A percentile compares a stretch with the other conserved stretches of the same genome.
These are phyloP conservation scores for Torulaspora pretoriensis DNA, from an alignment of 1,139 yeast genomes.

Conservation along the genomic window DNA sequence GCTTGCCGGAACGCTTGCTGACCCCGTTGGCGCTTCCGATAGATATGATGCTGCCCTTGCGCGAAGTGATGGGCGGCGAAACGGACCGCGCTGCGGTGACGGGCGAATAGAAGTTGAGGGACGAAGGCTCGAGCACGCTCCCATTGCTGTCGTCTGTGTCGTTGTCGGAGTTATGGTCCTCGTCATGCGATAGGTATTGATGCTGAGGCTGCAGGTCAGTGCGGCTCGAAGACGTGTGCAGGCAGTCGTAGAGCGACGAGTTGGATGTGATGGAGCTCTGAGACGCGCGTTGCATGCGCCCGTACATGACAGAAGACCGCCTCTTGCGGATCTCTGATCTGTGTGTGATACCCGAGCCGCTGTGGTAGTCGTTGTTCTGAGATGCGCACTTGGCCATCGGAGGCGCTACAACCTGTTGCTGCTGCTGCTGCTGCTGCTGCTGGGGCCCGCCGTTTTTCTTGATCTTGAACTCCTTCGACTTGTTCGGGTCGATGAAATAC, in stretches of 20 bases:
- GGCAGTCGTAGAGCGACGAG: conserved; percentile 18
- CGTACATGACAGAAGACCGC: conserved; percentile 25
- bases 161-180: conserved; percentile 13
- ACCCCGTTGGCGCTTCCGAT: conserved; percentile 10
- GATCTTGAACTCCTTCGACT: conserved; percentile 25
- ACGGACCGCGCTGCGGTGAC: conserved; percentile 10
- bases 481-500: conserved; percentile 27
- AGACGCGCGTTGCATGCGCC: conserved; percentile 24
- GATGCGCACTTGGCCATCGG: not conserved
- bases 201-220: conserved; percentile 7
- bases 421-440: conserved; percentile 5
- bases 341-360: conserved; percentile 8
- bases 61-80: conserved; percentile 14
- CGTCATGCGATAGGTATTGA: conserved; percentile 6
- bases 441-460: conserved; percentile 14
- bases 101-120: conserved; percentile 9
- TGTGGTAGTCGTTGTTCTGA: not conserved
- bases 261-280: conserved; percentile 20
- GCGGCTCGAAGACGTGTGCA: conserved; percentile 8
- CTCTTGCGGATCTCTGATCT: conserved; percentile 26
- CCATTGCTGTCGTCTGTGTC: conserved; percentile 12
- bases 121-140: conserved; percentile 12
- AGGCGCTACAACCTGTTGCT: conserved; percentile 1
- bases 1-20: conserved; percentile 13
- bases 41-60: conserved; percentile 17